Evolutionary conservation across 2,329 filamentous ascomycete genomes (phyloP), one percentile per base, ranked within the genome.

Genomic region (Pseudocercospora fijiensis): DNA sequence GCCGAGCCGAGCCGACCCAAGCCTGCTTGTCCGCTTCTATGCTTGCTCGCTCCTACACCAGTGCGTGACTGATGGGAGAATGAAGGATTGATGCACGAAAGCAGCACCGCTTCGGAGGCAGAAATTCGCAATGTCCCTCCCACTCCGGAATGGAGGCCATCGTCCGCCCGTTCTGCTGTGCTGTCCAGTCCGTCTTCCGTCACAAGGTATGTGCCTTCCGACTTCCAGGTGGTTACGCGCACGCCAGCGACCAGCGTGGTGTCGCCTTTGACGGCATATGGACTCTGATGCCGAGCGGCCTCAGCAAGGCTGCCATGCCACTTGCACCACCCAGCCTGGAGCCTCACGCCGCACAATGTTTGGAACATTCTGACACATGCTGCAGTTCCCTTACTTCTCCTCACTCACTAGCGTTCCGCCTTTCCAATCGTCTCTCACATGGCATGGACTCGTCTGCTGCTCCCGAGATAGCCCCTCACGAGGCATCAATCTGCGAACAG

Each of bases 111-210:
- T 24, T 22, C 45, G 45, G 18, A 49, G 18, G 45, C 45, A 53
- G 49, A 52, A 52, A 52, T 24, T 52, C 10, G 49, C 49, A 66
- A 74, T 71, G 72, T 47, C 56, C 59, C 64, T 28, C 53, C 55
- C 47, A 67, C 69, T 47, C 66, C 70, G 62, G 69, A 69, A 68
- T 70, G 71, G 69, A 69, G 71, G 65, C 69, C 72, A 47, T 30
- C 62, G 28, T 74, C 72, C n/a, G 69, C 66, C 62, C 60, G 70
- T 58, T 70, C 67, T 7, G 63, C 61, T 41, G 58, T 53, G 43
- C 64, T 65, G n/a, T 62, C 66, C 49, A 67, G 63, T 30, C 60
- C 66, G 41, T 63, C 62, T 26, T 26, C 49, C 0, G 37, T 18
- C 16, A 66, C 61, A 51, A 71, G 69, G 70, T 70, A 67, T 37